These are phyloP conservation scores for Botrytis cinerea DNA, from an alignment of 2,329 filamentous ascomycete species.

Conservation along the genomic window DNA sequence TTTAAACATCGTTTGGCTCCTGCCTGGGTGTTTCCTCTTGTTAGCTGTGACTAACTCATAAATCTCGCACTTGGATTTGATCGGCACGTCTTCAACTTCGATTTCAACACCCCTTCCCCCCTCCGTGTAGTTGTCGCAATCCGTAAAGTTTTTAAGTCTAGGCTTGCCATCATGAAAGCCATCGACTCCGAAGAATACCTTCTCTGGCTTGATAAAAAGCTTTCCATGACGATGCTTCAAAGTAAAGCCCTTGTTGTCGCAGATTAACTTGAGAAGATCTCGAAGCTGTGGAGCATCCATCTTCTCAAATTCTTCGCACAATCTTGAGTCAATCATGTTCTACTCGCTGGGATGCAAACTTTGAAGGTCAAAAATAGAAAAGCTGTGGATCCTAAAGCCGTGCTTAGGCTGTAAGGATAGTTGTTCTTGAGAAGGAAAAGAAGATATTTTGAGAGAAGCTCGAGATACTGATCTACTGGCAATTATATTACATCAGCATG, in stretches of 20 bases:
- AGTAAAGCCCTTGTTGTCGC: background rate
- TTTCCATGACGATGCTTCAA: background rate
- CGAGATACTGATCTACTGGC: background rate
- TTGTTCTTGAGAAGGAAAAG: background rate
- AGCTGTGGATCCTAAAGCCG: background rate
- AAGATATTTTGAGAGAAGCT: background rate
- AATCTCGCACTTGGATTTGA: background rate
- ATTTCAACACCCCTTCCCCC: background rate
- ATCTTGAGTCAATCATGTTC: slow-evolving; percentile 6
- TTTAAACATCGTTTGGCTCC: background rate
- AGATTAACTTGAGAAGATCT: background rate
- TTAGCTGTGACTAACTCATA: background rate
- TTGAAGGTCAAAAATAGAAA: background rate
- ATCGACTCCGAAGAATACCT: background rate
- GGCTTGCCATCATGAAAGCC: background rate
- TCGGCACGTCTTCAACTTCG: background rate
- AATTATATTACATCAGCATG: background rate
- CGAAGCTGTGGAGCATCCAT: slow-evolving; percentile 1
- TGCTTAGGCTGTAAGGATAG: background rate
- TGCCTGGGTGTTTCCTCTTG: background rate
- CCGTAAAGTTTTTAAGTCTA: background rate
- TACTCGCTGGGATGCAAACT: too few species aligned
- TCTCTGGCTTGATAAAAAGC: background rate
- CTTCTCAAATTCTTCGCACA: background rate
- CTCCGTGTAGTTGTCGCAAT: background rate